Conservation (phyloP, 768 basidiomycete species). For the Russula ochroleuca region DNA sequence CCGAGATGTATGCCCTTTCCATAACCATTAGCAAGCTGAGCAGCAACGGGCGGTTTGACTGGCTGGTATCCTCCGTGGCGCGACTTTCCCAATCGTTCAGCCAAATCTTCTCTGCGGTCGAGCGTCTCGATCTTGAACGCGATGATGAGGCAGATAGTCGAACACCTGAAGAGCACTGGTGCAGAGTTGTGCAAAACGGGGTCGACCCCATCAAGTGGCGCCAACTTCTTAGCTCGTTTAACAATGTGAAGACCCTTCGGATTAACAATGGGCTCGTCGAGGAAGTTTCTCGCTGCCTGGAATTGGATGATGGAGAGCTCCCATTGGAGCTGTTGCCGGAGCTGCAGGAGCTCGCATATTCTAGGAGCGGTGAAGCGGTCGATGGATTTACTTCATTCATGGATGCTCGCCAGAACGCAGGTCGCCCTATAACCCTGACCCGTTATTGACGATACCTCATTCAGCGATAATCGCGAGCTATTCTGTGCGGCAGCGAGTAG, state of each 20-base stretch:
- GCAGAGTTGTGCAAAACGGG: too few relatives aligned
- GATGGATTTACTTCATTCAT: background rate
- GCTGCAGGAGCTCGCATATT: background rate
- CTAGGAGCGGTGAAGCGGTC: background rate
- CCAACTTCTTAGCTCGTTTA: background rate
- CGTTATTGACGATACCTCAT: too few relatives aligned
- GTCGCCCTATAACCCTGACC: background rate
- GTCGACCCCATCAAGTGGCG: background rate
- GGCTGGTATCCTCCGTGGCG: background rate
- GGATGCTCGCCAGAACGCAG: background rate
- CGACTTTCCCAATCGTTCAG: background rate
- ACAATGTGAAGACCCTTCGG: background rate
- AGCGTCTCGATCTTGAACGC: background rate
- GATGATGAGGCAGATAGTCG: background rate
- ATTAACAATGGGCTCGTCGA: background rate
- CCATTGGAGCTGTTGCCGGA: background rate
- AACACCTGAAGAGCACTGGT: background rate
- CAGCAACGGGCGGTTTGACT: background rate
- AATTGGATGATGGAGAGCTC: background rate
- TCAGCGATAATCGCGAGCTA: too few relatives aligned
- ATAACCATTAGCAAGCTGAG: too few relatives aligned
- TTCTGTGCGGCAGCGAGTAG: too few relatives aligned
- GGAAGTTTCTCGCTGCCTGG: background rate
- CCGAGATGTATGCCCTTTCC: background rate
- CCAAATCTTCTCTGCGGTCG: background rate